Evolutionary conservation across 192 early-diverging fungal genomes (phyloP), one percentile per base, ranked within the genome.

Genomic region (Spizellomyces punctatus): DNA sequence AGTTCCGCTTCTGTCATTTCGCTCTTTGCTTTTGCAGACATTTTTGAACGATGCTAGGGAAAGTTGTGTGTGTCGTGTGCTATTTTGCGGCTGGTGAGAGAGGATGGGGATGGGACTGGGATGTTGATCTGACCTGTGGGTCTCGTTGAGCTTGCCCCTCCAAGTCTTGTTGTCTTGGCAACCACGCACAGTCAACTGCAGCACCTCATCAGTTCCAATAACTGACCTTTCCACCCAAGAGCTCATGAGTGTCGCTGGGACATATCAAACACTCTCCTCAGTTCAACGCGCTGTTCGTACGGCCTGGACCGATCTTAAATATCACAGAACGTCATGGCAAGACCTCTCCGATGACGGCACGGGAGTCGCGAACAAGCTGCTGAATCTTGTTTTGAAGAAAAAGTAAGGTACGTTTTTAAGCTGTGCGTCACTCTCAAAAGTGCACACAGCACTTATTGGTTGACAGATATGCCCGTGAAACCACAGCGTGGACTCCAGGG

Each of bases 1-100:
- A 99, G 88, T 83, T 99, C 96, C 76, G 92, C 93, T 77, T 94
- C 93, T 19, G 89, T 92, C 93, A 94, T 85, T 63, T 85, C 78
- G 61, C 63, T 59, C 63, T 65, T 69, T 48, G 61, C 8, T 64
- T 76, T 76, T 8, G 65, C 43, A 56, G 72, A 27, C 72, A 73
- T 73, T 22, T 22, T 6, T 73, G 58, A 19, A 0, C 3, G 52
- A 36, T 36, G 1, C 27, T 36, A 36, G 27, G 27, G 27, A 36
- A 36, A 36, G 27, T 36, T 36, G 27, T 36, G 27, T 54, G 14
- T 12, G 50, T 54, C 12, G 50, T 54, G 50, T 54, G 50, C 50
- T 54, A 54, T 54, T 12, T 36, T 36, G 27, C 27, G 27, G 1
- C 3, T 3, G 27, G 1, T 36, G 27, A 36, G 27, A 36, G 27